phyloP scores from a whole-genome alignment of 1,139 yeast species.

The Sugiyamaella japonica region DNA sequence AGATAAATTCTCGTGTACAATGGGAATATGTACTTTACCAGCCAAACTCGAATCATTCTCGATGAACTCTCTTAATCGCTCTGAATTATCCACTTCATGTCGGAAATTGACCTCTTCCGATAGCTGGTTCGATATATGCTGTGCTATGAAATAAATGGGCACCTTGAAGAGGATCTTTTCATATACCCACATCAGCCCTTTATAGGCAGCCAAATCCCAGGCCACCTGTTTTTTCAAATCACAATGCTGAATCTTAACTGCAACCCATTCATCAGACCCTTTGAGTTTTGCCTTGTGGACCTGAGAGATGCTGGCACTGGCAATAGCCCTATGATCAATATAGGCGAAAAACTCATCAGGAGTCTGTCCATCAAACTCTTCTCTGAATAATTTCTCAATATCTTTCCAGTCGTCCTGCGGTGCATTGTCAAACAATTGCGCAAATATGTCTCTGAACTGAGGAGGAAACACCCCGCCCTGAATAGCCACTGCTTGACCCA shows the following conservation, averaged over 20 bases:
- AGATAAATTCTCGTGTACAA: conserved; percentile 48
- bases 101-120: conserved; percentile 61
- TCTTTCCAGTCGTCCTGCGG: conserved; percentile 64
- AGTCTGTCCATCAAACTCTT: conserved; percentile 51
- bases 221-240: conserved; percentile 57
- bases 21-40: conserved; percentile 55
- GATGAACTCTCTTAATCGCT: conserved; percentile 39
- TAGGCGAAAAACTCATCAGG: conserved; percentile 48
- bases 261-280: conserved; percentile 55
- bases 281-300: conserved; percentile 59
- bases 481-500: conserved; percentile 75
- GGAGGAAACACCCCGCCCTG: conserved; percentile 68
- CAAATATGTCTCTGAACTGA: conserved; percentile 57
- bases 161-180: conserved; percentile 58
- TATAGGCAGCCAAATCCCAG: conserved; percentile 61
- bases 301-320: conserved; percentile 75
- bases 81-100: conserved; percentile 57
- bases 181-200: conserved; percentile 53
- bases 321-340: conserved; percentile 57
- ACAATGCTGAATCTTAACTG: conserved; percentile 68
- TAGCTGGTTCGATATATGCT: conserved; percentile 59
- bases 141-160: conserved; percentile 59
- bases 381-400: conserved; percentile 49
- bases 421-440: conserved; percentile 65
- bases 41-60: conserved; percentile 40